Percentiles rank a stretch among this genome's conserved stretches.
phyloP scores from a whole-genome alignment of 2,329 filamentous ascomycete genomes.

The Colletotrichum sp. region DNA sequence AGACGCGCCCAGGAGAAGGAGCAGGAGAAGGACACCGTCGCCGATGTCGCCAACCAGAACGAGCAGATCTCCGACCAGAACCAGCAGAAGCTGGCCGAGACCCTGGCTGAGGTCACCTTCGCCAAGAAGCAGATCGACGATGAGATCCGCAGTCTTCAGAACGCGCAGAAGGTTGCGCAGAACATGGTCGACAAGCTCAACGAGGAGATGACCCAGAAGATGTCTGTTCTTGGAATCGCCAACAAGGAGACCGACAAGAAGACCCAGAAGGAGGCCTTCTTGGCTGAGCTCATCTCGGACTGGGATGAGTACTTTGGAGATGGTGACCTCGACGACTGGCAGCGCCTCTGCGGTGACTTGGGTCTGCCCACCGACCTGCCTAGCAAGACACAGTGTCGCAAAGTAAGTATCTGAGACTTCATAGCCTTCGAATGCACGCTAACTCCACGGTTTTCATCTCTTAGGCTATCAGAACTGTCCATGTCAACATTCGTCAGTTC shows the following conservation, averaged over 20 bases:
- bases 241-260: neutral
- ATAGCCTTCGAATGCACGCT: neutral
- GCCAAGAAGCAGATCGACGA: neutral
- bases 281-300: neutral
- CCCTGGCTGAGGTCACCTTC: neutral
- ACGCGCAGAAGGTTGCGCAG: neutral
- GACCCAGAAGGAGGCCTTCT: neutral
- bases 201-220: neutral
- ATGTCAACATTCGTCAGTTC: conserved; percentile 57
- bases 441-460: neutral
- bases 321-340: conserved; percentile 45
- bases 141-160: neutral
- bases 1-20: neutral
- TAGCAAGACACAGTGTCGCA: conserved; percentile 51
- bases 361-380: conserved; percentile 38
- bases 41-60: neutral
- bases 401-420: conserved; percentile 35
- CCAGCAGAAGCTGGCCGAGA: neutral
- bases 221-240: neutral
- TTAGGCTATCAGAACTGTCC: conserved; percentile 45
- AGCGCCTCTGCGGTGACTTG: conserved; percentile 49
- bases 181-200: neutral
- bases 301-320: conserved; percentile 37
- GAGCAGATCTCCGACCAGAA: neutral
- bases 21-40: neutral